Base-by-base conservation (phyloP, 2,329 filamentous ascomycete genomes). In the Arthroderma uncinatum region DNA sequence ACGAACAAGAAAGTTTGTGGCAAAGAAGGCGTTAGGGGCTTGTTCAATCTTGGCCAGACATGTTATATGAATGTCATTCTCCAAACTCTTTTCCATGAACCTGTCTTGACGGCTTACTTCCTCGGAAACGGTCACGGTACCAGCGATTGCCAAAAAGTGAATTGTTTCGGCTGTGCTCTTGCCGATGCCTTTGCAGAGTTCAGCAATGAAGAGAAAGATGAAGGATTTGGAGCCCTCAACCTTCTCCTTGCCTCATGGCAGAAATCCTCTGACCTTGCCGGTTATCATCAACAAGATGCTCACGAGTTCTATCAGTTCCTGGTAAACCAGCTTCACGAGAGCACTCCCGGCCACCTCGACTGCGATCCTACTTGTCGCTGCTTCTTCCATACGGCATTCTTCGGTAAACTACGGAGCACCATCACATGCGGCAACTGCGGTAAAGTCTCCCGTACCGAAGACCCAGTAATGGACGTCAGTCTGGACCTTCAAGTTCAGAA, bases 31-130 rank as follows among this genome's bases (percentile, higher is more conserved):
- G 82, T 96, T 39, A 84, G 93, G 36, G 92, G 92, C 33, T 86
- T 98, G 60, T 96, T 95, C 73, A 98, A 97, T 67, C 92, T 95
- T 70, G 93, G 92, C n/a, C 90, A 94, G 58, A 97, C 93, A 9
- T 98, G 92, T 75, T 98, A 96, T 73, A 92, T 97, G 79, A 95
- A 93, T 65, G 92, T 96, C 30, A 90, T 97, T 52, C 78, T 98
- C 14, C 93, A 97, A 71, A 90, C 87, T 57, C 84, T 98, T 64
- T 81, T 97, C 56, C 92, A 96, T 74, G 96, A 97, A 67, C 92
- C 92, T 0, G 80, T 96, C 47, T 80, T 98, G 30, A 84, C 89
- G 59, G 91, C 92, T 64, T 97, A 89, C 71, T 97, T 95, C 70
- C 83, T 98, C 4, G 85, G 87, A 40, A 91, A 95, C 68, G 89